Conservation (phyloP, 176 grass and related monocot species). For the Neostapfia colusana region DNA sequence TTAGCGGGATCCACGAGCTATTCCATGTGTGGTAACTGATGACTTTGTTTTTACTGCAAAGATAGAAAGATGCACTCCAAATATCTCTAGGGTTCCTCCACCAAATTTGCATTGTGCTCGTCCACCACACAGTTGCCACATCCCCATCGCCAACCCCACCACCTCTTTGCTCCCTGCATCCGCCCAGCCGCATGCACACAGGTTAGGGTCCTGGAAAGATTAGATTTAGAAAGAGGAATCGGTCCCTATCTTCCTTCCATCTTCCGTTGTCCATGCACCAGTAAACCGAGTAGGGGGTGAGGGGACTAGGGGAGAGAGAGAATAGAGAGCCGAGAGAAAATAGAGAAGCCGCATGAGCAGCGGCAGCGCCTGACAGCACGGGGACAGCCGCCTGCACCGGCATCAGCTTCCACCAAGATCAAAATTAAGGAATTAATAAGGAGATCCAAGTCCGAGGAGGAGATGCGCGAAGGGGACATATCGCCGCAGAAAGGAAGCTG, state of each 20-base stretch:
- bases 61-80: neutral
- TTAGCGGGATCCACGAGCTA: neutral
- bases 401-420: slow-evolving; percentile 5
- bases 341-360: neutral
- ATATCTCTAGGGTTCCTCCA: neutral
- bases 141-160: slow-evolving; percentile 7
- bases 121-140: slow-evolving; percentile 31
- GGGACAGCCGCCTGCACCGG: slow-evolving; percentile 25
- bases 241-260: slow-evolving; percentile 5
- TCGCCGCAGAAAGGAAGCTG: slow-evolving; percentile 4
- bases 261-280: neutral
- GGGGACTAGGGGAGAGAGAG: neutral
- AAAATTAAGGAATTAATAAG: slow-evolving; percentile 15
- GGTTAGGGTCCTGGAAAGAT: slow-evolving; percentile 2
- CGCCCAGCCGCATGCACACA: neutral
- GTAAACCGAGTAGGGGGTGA: slow-evolving; percentile 18
- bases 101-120: slow-evolving; percentile 10
- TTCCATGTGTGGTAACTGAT: neutral
- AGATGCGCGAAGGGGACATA: neutral
- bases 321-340: slow-evolving; percentile 13
- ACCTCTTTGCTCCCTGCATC: neutral
- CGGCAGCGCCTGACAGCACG: slow-evolving; percentile 2
- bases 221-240: slow-evolving; percentile 21
- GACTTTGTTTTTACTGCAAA: neutral
- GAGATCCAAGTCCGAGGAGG: neutral